Evolutionary conservation across 306 rosid genomes (phyloP), one percentile per base, ranked within the genome.

Genomic region (Senna siamea): DNA sequence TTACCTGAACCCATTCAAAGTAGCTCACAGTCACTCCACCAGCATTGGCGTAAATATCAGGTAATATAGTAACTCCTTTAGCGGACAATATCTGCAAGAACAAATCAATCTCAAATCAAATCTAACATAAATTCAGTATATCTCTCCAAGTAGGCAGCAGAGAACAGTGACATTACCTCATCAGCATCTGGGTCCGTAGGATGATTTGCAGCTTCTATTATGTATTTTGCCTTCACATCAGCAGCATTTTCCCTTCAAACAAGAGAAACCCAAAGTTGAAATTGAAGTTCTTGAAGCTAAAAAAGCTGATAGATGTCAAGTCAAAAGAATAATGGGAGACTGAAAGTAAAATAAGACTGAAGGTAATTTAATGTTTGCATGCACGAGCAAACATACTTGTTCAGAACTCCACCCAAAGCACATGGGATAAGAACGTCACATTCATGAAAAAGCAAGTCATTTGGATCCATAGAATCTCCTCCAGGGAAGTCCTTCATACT

Each of bases 1-100:
- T 77, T 51, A 90, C 93, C 91, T 90, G 96, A 79, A 90, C 96
- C 93, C 93, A 90, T 71, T 88, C 96, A 9, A 90, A 90, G 85
- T 90, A 90, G 85, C 96, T 90, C 74, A 84, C 91, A 0, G 86
- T 88, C 52, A 90, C 96, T 26, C 93, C 93, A 50, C 96, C 91
- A 20, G 89, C 76, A 81, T 90, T 90, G 59, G 96, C 93, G 58
- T 90, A 88, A 38, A 88, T 88, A 83, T 88, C 91, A 1, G 93
- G 96, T 63, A 90, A 76, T 72, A 88, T 78, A 22, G 84, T 70
- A 47, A 88, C 86, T 81, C 93, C 93, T 66, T 82, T 89, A 74
- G 74, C 79, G 44, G 85, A 84, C 53, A 86, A 52, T 37, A 86
- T 89, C 91, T 86, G 83, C 54, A 48, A 61, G 50, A 63, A 61